phyloP scores from a whole-genome alignment of 179 eudicot genomes.

The Corrigiola litoralis region DNA sequence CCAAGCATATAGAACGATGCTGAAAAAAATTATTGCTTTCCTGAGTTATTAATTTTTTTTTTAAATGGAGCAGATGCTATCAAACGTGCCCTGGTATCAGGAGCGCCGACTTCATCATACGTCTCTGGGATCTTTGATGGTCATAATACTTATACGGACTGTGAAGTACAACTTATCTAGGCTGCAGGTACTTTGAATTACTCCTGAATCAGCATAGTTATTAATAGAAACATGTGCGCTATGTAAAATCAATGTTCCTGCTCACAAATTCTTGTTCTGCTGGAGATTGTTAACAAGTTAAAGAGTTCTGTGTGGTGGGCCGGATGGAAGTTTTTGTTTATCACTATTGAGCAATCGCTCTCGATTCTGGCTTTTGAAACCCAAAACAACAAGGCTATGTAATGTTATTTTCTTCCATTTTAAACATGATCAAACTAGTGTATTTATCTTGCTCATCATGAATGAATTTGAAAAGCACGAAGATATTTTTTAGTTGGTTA shows the following conservation, averaged over 20 bases:
- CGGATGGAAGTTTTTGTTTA: no score
- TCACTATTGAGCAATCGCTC: no score
- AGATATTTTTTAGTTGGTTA: no score
- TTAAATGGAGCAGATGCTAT: constrained; percentile 50
- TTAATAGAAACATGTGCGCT: neutral
- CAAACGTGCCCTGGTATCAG: constrained; percentile 90
- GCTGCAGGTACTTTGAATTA: constrained; percentile 51
- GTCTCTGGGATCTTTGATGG: constrained; percentile 93
- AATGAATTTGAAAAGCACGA: no score
- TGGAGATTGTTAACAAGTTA: neutral
- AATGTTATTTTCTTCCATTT: no score
- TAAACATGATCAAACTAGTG: no score
- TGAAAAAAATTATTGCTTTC: neutral
- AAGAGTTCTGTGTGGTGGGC: neutral
- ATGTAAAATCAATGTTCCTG: neutral
- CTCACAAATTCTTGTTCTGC: neutral
- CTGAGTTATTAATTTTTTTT: neutral
- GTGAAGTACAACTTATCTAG: constrained; percentile 88
- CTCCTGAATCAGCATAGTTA: neutral
- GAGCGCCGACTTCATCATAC: constrained; percentile 83
- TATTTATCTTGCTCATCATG: no score
- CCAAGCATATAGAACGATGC: neutral
- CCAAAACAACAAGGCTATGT: no score
- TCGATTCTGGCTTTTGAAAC: no score
- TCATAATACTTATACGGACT: constrained; percentile 79